These are phyloP conservation scores for Candida sanyaensis DNA, from an alignment of 1,139 yeast species.

Conservation along the genomic window DNA sequence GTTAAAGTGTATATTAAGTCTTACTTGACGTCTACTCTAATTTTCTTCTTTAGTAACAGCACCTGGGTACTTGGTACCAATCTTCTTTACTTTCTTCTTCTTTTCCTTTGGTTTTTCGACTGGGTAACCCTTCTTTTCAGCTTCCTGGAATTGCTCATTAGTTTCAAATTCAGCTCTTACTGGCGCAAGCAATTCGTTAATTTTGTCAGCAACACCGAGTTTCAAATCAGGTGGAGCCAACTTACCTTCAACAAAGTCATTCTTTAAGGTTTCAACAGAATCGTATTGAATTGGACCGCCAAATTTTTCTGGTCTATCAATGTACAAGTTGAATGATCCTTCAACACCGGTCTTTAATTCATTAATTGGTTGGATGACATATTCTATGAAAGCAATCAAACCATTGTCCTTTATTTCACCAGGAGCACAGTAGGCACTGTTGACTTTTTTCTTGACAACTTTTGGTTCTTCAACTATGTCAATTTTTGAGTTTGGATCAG, in stretches of 20 bases:
- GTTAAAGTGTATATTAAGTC: not conserved
- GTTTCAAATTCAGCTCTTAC: constrained; percentile 68
- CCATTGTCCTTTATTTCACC: constrained; percentile 94
- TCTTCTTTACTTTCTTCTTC: constrained; percentile 75
- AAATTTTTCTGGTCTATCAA: constrained; percentile 93
- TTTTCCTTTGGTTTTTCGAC: constrained; percentile 61
- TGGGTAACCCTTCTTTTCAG: constrained; percentile 83
- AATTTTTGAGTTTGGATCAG: constrained; percentile 97
- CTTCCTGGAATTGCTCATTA: constrained; percentile 71
- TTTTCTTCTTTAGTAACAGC: constrained; percentile 22
- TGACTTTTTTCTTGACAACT: constrained; percentile 83
- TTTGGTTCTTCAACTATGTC: constrained; percentile 91
- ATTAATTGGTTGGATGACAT: constrained; percentile 83
- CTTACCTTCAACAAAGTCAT: constrained; percentile 69
- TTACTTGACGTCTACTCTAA: not conserved
- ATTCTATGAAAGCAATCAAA: constrained; percentile 79
- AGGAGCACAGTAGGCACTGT: constrained; percentile 93
- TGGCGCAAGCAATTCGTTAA: constrained; percentile 80
- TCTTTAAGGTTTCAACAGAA: constrained; percentile 68
- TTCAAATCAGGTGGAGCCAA: constrained; percentile 94
- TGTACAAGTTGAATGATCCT: constrained; percentile 60
- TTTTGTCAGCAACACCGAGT: constrained; percentile 83
- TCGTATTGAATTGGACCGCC: constrained; percentile 86
- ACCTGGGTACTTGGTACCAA: constrained; percentile 87
- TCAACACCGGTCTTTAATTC: constrained; percentile 63